Base-by-base conservation (phyloP, 441 rosid genomes). In the Corymbia citriodora region DNA sequence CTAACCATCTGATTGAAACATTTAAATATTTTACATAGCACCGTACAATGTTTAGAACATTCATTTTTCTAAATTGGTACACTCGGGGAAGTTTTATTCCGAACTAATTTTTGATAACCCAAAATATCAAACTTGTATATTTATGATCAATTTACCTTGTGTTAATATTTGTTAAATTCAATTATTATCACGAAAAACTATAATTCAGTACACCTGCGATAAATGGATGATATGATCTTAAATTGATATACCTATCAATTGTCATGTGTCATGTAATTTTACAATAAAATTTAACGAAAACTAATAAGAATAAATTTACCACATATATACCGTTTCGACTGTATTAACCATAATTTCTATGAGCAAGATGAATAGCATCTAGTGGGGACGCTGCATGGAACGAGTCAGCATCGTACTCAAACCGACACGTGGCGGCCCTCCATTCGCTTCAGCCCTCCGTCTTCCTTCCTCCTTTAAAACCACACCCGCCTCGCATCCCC, bases 1-100 rank as follows among this genome's bases (percentile, higher is more conserved):
- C 11, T 29, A 57, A 5, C 29, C 63, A 10, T 57, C 10, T 10
- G 63, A 57, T 18, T 18, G 23, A 12, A 52, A 12, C 53, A 12
- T 12, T 3, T 52, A 4, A 40, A 40, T 40, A 40, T 40, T 40
- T 40, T 40, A 40, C 45, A 40, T 40, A 5, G 6, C 45, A 40
- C 45, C 1, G 5, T 40, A 40, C 45, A 40, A 40, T 40, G 5
- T 40, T 40, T 40, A 40, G 5, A 40, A 40, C 5, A 40, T 40
- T 40, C 45, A 40, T 40, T 40, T 40, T 40, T 40, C 6, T 40
- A 40, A 40, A 40, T 4, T 40, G 6, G 6, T 40, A 4, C 0
- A 59, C 10, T 17, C 25, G 0, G 10, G 0, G 25, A 0, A 25
- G 25, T 23, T 59, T 59, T 4, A 59, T 1, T 8, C 0, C 0